Base-by-base conservation (phyloP, 441 rosid genomes). In the Geranium incanum region DNA sequence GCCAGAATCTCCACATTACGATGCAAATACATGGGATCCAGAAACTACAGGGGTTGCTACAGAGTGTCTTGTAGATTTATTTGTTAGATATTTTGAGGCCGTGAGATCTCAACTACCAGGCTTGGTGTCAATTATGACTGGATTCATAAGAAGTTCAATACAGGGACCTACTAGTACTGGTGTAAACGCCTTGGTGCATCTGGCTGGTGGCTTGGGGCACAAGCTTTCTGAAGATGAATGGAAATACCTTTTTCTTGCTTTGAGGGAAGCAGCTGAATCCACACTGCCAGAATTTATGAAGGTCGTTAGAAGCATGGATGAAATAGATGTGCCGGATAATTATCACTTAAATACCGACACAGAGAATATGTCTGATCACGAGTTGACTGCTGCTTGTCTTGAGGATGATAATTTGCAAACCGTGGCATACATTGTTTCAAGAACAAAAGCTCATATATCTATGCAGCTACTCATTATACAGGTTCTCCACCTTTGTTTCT, bases 151-250 rank as follows among this genome's bases (percentile, higher is more conserved):
- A 72, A 88, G 87, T 84, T 86, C 97, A 66, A 78, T 87, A 66
- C 93, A 92, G 72, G 96, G 97, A 73, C 86, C 90, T 81, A 88
- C 98, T 38, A 89, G 88, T 81, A 84, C 88, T 50, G 96, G 96
- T 65, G 86, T 92, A 68, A 83, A 89, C 48, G 88, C 91, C 1
- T 72, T 92, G 74, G 76, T 86, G 76, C 91, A 83, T 63, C 81
- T 92, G 78, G 81, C 90, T 5, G 87, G 85, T 73, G 87, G 88
- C 76, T 79, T 92, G 81, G 92, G 93, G 39, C 83, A 75, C 74
- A 81, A 75, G 71, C 81, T 92, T 80, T 84, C 90, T 37, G 88
- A 89, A 76, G 89, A 85, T 36, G 99, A 95, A 81, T 90, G 98
- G 99, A 82, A 80, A 81, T 81, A 78, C 68, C 80, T 92, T 55